Evolutionary conservation across 2,329 filamentous ascomycete genomes (phyloP).

Genomic region (Paecilomyces formosus): DNA sequence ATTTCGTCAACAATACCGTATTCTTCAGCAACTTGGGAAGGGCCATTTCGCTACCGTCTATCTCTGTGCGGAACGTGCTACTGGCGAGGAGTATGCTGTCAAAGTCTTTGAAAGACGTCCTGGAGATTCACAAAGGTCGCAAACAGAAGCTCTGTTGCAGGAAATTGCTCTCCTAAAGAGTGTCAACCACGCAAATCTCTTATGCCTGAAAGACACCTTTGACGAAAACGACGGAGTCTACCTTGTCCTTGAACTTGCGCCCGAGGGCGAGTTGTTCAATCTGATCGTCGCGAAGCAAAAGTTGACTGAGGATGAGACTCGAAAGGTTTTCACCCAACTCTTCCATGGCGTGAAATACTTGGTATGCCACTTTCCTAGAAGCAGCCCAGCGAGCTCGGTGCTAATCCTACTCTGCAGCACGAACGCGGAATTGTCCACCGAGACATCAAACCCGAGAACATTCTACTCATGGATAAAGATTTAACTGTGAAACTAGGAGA

Average conservation of each 20-base stretch:
- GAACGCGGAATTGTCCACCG: slow-evolving; percentile 95
- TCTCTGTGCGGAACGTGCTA: slow-evolving; percentile 77
- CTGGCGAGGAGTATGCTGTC: slow-evolving; percentile 77
- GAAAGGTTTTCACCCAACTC: slow-evolving; percentile 81
- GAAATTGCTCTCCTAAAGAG: slow-evolving; percentile 96
- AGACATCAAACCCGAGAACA: slow-evolving; percentile 97
- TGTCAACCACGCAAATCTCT: slow-evolving; percentile 87
- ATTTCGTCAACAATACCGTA: slow-evolving; percentile 79
- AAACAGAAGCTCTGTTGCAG: slow-evolving; percentile 80
- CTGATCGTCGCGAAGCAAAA: slow-evolving; percentile 87
- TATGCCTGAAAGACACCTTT: slow-evolving; percentile 92
- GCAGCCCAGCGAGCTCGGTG: background rate
- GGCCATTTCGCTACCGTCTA: slow-evolving; percentile 95
- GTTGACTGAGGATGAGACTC: slow-evolving; percentile 72
- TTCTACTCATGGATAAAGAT: slow-evolving; percentile 77
- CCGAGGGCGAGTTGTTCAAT: slow-evolving; percentile 94
- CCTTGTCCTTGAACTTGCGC: slow-evolving; percentile 79
- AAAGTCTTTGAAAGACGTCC: slow-evolving; percentile 88
- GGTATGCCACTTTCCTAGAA: slow-evolving; percentile 47
- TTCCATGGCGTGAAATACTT: slow-evolving; percentile 94
- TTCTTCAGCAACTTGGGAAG: slow-evolving; percentile 81
- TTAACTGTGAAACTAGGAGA: slow-evolving; percentile 87
- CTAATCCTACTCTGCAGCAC: slow-evolving; percentile 54
- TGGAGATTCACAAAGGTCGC: slow-evolving; percentile 74
- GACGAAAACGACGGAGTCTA: slow-evolving; percentile 88